Conservation (phyloP, 257 asterid genomes). For the Lycium barbarum region DNA sequence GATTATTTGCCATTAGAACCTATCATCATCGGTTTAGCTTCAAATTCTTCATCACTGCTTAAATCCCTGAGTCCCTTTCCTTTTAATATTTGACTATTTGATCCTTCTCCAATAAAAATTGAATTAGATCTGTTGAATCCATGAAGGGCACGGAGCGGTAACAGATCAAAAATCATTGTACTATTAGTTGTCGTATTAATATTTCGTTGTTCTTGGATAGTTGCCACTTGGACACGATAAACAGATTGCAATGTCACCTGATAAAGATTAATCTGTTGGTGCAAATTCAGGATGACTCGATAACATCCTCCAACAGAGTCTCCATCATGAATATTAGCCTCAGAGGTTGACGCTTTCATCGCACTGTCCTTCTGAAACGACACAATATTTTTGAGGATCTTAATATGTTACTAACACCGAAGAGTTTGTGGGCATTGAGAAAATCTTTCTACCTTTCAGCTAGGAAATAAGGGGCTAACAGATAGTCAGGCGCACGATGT, state of each 20-base stretch:
- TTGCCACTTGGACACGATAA: background rate
- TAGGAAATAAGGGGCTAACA: constrained; percentile 55
- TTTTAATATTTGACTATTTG: background rate
- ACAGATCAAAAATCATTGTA: background rate
- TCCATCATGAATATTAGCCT: constrained; percentile 43
- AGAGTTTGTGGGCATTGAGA: constrained; percentile 45
- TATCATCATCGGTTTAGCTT: background rate
- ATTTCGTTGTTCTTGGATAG: background rate
- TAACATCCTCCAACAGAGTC: constrained; percentile 56
- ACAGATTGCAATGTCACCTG: constrained; percentile 28
- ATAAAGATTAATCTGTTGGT: background rate
- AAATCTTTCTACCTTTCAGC: constrained; percentile 43
- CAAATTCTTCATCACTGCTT: background rate
- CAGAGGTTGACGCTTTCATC: constrained; percentile 30
- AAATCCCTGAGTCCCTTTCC: background rate
- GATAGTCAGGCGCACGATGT: constrained; percentile 45
- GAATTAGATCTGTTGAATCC: background rate
- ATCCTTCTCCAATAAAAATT: background rate
- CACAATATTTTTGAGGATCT: background rate
- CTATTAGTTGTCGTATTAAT: background rate
- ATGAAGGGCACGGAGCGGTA: background rate
- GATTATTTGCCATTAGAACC: too few species aligned
- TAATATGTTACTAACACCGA: constrained; percentile 45
- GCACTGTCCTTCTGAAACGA: constrained; percentile 27
- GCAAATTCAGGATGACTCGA: background rate